Base-by-base conservation (phyloP, 2,329 filamentous ascomycete species). In the Metarhizium sp. region DNA sequence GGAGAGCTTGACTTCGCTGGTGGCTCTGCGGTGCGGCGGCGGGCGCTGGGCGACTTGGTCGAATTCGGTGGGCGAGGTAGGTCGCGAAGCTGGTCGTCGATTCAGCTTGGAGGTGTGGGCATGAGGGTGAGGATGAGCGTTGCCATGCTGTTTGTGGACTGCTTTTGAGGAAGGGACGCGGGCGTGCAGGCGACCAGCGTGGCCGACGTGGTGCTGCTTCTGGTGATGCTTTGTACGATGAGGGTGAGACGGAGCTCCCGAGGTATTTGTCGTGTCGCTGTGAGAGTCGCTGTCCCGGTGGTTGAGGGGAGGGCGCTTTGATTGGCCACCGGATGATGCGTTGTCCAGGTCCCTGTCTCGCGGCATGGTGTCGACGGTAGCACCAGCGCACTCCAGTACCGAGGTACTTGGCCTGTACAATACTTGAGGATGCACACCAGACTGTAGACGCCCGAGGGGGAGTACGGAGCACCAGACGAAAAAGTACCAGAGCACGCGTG, bases 141-240 rank as follows among this genome's bases (percentile, higher is more conserved):
- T 53, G 25, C 53, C 32, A 55, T 62, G 65, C 53, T 79, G 78
- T 62, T 78, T 76, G 57, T 66, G 64, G 50, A 80, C 66, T 32
- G 67, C 74, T 64, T 81, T 81, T 50, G 76, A 74, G 14, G 78
- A 80, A 20, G 78, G 73, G 14, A 77, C 76, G 60, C 79, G 77
- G 57, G 73, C 73, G 67, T 81, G 78, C 55, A 79, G 63, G 50
- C 79, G 75, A 48, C 72, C 71, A 57, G 67, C 66, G 62, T 70
- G 69, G 52, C 72, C 71, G 57, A 68, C 67, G 62, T 70, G 69
- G 54, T 68, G 70, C 51, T 68, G 65, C 61, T 69, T 67, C 55
- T 64, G 68, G 49, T 61, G 64, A 47, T 64, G 64, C 51, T 68
- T 67, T 43, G 64, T 57, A 58, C 69, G 66, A 58, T 65, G 64